phyloP scores from a whole-genome alignment of 2,329 filamentous ascomycete species.

The Tolypocladium endophyticum region DNA sequence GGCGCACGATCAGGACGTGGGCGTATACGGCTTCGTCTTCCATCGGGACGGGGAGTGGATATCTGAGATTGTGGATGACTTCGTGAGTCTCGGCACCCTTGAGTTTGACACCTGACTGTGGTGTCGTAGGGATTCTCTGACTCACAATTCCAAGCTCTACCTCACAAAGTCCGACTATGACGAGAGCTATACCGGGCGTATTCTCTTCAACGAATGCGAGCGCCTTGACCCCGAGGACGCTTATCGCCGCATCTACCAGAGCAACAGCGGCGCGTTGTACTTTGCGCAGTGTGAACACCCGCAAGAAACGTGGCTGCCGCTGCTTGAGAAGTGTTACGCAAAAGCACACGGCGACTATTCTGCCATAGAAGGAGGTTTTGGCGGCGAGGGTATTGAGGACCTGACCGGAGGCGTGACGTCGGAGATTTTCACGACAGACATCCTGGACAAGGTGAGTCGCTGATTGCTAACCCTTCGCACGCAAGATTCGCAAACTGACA shows the following conservation, averaged over 20 bases:
- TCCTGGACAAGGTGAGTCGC: slow-evolving; percentile 56
- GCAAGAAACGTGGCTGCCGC: slow-evolving; percentile 71
- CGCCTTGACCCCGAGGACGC: slow-evolving; percentile 43
- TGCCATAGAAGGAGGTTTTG: slow-evolving; percentile 63
- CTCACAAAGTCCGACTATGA: slow-evolving; percentile 51
- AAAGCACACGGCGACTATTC: slow-evolving; percentile 74
- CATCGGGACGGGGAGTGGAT: slow-evolving; percentile 69
- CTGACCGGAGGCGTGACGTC: slow-evolving; percentile 56
- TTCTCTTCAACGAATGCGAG: slow-evolving; percentile 31
- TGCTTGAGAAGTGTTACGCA: slow-evolving; percentile 72
- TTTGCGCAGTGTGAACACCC: slow-evolving; percentile 66
- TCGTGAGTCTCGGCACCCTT: slow-evolving; percentile 18
- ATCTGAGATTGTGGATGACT: slow-evolving; percentile 47
- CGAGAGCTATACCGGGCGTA: slow-evolving; percentile 38
- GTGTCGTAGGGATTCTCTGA: too few species aligned
- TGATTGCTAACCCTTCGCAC: too few species aligned
- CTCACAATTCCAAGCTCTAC: slow-evolving; percentile 26
- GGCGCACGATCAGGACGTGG: slow-evolving; percentile 58
- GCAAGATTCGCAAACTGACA: not conserved
- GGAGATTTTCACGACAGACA: slow-evolving; percentile 55
- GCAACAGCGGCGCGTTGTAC: slow-evolving; percentile 63
- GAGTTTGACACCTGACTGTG: not conserved
- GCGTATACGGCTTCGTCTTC: slow-evolving; percentile 81
- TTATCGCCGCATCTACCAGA: slow-evolving; percentile 61
- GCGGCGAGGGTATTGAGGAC: slow-evolving; percentile 48